Percentiles rank a stretch among this genome's conserved stretches.
Conservation (phyloP, 495 filamentous ascomycete genomes). For the Penicillium longicatenatum region DNA sequence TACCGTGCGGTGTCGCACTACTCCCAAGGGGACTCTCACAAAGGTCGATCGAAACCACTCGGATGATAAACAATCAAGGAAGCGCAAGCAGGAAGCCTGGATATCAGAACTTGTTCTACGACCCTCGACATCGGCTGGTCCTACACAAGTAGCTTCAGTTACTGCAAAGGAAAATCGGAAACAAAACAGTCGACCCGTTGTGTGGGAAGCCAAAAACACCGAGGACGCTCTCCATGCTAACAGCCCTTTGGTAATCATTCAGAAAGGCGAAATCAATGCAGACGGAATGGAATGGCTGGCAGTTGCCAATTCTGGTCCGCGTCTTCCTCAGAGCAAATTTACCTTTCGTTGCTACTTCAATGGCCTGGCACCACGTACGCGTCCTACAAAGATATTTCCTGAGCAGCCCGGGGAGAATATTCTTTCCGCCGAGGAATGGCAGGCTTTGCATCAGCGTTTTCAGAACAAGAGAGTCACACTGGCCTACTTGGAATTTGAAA, state of each 20-base stretch:
- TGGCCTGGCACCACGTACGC: slow-evolving; percentile 9
- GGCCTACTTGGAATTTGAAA: slow-evolving; percentile 2
- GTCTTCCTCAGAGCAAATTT: not conserved
- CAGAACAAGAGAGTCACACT: slow-evolving; percentile 9
- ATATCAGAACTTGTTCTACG: slow-evolving; percentile 7
- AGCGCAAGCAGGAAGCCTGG: slow-evolving; percentile 7
- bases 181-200: not conserved
- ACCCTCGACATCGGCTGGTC: not conserved
- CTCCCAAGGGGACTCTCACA: not conserved
- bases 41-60: not conserved
- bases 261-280: not conserved
- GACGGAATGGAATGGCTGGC: not conserved
- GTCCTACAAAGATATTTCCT: slow-evolving; percentile 11
- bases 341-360: slow-evolving; percentile 12
- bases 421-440: slow-evolving; percentile 5
- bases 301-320: not conserved
- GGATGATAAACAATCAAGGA: not conserved
- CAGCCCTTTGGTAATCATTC: not conserved
- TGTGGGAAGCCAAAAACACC: not conserved
- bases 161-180: not conserved
- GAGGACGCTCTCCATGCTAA: not conserved
- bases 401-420: slow-evolving; percentile 9
- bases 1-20: not conserved
- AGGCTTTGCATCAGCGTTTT: not conserved
- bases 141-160: not conserved